Evolutionary conservation across 2,329 filamentous ascomycete genomes (phyloP), one percentile per base, ranked within the genome.

Genomic region (Diaporthe nobilis): DNA sequence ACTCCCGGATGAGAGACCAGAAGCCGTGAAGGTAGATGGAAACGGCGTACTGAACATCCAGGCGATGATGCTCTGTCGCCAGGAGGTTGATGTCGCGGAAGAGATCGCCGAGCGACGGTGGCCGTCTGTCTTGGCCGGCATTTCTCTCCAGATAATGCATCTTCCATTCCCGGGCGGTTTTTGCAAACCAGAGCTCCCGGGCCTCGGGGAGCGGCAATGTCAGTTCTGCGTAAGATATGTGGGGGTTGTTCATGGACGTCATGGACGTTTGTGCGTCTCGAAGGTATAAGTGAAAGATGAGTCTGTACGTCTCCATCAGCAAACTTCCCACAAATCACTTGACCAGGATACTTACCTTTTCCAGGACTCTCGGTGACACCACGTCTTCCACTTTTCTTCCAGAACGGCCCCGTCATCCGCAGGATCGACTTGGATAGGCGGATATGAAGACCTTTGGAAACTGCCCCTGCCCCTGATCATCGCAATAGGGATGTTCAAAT

Each of bases 161-260:
- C 81, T 93, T 94, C 93, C 94, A 95, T 76, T 91, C 89, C 25
- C 85, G 80, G 2, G 93, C 92, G 0, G 88, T 88, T 42, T 88
- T 87, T 2, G 93, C 93, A 65, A 90, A 87, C 93, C 93, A 95
- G 2, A 95, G 82, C 17, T 89, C 86, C 72, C 88, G 87, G 0
- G 90, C 85, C 76, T 89, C 90, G 0, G 93, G 93, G 0, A 95
- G 82, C 1, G 92, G 92, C 3, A 94, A 84, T 5, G 90, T 90
- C 67, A 95, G 84, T 79, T 95, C 93, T 0, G 92, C 88, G 79
- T 94, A 95, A 0, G 92, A 93, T 78, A 94, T 90, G 28, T 91
- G 85, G 0, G 92, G 91, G 75, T 90, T 92, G 31, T 89, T 91
- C 72, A 93, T 85, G 5, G 93, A 87, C 1, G 91, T 90, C 85